Evolutionary conservation across 148 eudicot species (phyloP).

Genomic region (Hydrangea macrophylla): DNA sequence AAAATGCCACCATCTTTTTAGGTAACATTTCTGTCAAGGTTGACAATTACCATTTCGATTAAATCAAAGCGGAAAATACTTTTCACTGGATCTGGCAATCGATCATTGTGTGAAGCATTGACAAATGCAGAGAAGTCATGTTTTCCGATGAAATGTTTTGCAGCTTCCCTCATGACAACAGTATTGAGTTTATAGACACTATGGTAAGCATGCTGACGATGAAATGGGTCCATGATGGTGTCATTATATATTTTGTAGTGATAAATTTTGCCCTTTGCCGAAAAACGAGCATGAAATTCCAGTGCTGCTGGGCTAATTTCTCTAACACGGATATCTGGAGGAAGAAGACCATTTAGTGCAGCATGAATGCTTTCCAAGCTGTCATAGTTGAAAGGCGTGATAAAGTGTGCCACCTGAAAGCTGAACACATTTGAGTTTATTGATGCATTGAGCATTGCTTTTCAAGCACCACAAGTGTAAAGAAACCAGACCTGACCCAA

Average conservation of each 20-base stretch:
- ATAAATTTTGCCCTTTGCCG: constrained; percentile 73
- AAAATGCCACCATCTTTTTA: neutral
- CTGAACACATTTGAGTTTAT: constrained; percentile 23
- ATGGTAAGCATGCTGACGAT: constrained; percentile 62
- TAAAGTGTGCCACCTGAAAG: constrained; percentile 90
- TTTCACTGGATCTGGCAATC: constrained; percentile 64
- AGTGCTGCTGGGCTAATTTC: constrained; percentile 74
- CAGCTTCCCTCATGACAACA: constrained; percentile 68
- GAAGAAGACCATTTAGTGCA: constrained; percentile 88
- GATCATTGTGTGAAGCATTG: constrained; percentile 62
- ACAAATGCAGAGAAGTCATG: constrained; percentile 82
- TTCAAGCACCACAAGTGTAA: constrained; percentile 19
- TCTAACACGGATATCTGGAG: constrained; percentile 74
- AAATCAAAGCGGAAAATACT: constrained; percentile 63
- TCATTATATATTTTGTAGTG: constrained; percentile 74
- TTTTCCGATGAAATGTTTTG: constrained; percentile 61
- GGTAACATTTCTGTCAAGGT: neutral
- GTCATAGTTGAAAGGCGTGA: constrained; percentile 85
- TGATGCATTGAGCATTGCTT: neutral
- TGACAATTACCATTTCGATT: constrained; percentile 58
- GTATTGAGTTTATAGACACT: constrained; percentile 66
- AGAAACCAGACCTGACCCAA: constrained; percentile 79
- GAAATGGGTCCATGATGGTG: constrained; percentile 77
- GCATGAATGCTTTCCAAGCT: constrained; percentile 65
- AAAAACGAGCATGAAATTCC: constrained; percentile 90